Base-by-base conservation (phyloP, 2,329 filamentous ascomycete genomes). In the Aspergillus amoenus region DNA sequence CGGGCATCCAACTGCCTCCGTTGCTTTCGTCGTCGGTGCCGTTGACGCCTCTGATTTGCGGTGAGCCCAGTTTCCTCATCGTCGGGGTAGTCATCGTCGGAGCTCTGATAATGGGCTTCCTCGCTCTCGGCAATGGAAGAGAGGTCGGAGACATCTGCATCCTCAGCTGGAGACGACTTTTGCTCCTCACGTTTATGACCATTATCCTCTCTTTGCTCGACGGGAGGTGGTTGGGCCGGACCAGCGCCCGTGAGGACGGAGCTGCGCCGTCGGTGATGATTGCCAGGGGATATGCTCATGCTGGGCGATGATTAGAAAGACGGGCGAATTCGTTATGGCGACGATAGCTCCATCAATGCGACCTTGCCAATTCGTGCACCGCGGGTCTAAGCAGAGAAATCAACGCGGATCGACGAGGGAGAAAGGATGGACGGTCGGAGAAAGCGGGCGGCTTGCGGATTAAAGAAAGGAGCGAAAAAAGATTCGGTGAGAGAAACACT, bases 31-130 rank as follows among this genome's bases (percentile, higher is more conserved):
- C 85, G 82, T 69, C 85, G 84, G 66, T 87, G 86, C 70, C 87
- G 85, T 63, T 84, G 71, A 49, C 73, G 82, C 71, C 85, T 84
- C 67, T 93, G 89, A 67, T 86, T 84, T 59, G 83, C 82, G 39
- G 91, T 95, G 64, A 97, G 79, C 1, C 92, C 93, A 2, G 90
- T 90, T 80, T 97, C 93, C 76, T 96, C 93, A 70, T 97, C 93
- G 66, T 93, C 90, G 59, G 90, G 85, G 27, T 90, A 73, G 46
- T 89, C 89, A 62, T 91, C 88, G 64, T 91, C 88, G 27, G 86
- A 87, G 53, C 85, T 82, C 63, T 85, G 76, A 61, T 81, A 75
- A 65, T 82, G 80, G 66, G 84, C 70, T 69, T 87, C 84, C 66
- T 84, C 79, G 61, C 77, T 76, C 57, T 78, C 76, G 15, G 74